Percentiles rank a stretch among this genome's conserved stretches.
Evolutionary conservation across 129 eudicot species (phyloP).

Genomic region (Flaveria brownii): DNA sequence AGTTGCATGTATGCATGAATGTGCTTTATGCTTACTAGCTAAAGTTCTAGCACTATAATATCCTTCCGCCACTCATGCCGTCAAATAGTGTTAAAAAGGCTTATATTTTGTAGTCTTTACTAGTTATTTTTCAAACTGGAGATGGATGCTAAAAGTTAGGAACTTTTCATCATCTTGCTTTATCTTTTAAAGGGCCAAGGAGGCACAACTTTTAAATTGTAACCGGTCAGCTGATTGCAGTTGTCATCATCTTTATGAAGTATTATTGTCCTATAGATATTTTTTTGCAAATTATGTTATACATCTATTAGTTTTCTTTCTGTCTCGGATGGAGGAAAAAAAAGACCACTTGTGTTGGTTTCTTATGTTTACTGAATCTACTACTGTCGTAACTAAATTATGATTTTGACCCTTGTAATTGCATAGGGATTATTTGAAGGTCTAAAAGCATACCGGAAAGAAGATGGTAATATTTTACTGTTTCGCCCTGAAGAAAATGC

Average conservation of each 20-base stretch:
- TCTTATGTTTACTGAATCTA: background rate
- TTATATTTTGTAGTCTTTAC: too few species aligned
- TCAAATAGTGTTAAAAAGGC: conserved; percentile 7
- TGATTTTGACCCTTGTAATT: conserved; percentile 11
- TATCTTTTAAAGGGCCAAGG: background rate
- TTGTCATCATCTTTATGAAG: background rate
- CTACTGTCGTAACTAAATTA: conserved; percentile 7
- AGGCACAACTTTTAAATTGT: conserved; percentile 6
- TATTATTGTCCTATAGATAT: conserved; percentile 2
- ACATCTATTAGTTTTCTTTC: background rate
- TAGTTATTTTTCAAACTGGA: conserved; percentile 12
- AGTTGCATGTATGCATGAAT: background rate
- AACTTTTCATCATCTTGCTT: background rate
- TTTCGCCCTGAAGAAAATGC: conserved; percentile 97
- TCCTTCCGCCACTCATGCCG: background rate
- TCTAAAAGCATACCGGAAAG: conserved; percentile 73
- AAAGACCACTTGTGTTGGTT: conserved; percentile 1
- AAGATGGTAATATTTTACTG: conserved; percentile 76
- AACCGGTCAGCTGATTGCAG: background rate
- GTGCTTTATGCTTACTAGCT: background rate
- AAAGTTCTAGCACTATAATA: background rate
- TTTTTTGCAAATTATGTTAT: conserved; percentile 4
- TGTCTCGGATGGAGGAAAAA: conserved; percentile 9
- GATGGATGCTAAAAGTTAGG: background rate
- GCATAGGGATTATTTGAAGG: conserved; percentile 93